phyloP scores from a whole-genome alignment of 2,329 filamentous ascomycete genomes.

The Sporothrix inflata region DNA sequence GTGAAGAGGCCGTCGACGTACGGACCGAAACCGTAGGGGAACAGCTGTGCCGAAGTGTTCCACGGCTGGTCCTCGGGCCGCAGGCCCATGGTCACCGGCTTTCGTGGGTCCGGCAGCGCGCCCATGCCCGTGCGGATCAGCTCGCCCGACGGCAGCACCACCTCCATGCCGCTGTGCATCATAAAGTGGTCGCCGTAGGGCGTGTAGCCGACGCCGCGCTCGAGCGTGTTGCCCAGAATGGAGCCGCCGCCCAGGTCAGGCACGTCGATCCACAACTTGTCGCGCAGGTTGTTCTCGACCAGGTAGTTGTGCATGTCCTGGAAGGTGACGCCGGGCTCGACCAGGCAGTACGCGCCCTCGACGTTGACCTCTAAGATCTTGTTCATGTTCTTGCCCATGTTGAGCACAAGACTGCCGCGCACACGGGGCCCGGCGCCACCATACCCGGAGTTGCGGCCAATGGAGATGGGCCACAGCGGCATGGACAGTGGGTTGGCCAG shows the following conservation, averaged over 20 bases:
- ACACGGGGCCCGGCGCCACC: slow-evolving; percentile 58
- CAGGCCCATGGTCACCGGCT: background rate
- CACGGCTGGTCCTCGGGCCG: slow-evolving; percentile 37
- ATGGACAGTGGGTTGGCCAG: slow-evolving; percentile 44
- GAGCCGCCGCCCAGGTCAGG: slow-evolving; percentile 49
- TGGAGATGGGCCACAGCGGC: slow-evolving; percentile 54
- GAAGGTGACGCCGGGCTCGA: slow-evolving; percentile 61
- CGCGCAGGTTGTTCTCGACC: slow-evolving; percentile 38
- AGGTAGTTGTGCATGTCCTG: slow-evolving; percentile 48
- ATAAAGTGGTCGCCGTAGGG: slow-evolving; percentile 48
- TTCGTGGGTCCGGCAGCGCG: slow-evolving; percentile 44
- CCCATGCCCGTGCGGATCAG: slow-evolving; percentile 54
- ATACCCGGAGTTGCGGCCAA: slow-evolving; percentile 52
- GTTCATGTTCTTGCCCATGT: slow-evolving; percentile 57
- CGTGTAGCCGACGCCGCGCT: slow-evolving; percentile 53
- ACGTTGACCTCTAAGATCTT: slow-evolving; percentile 55
- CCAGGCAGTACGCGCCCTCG: slow-evolving; percentile 52
- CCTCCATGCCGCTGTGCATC: slow-evolving; percentile 40
- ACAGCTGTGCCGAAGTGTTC: slow-evolving; percentile 45
- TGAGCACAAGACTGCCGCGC: slow-evolving; percentile 52
- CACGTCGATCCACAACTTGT: slow-evolving; percentile 50
- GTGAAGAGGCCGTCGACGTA: slow-evolving; percentile 53
- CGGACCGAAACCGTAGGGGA: slow-evolving; percentile 47
- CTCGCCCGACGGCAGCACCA: slow-evolving; percentile 48
- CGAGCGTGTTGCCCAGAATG: slow-evolving; percentile 51